Base-by-base conservation (phyloP, 129 eudicot genomes). In the Silybum marianum region DNA sequence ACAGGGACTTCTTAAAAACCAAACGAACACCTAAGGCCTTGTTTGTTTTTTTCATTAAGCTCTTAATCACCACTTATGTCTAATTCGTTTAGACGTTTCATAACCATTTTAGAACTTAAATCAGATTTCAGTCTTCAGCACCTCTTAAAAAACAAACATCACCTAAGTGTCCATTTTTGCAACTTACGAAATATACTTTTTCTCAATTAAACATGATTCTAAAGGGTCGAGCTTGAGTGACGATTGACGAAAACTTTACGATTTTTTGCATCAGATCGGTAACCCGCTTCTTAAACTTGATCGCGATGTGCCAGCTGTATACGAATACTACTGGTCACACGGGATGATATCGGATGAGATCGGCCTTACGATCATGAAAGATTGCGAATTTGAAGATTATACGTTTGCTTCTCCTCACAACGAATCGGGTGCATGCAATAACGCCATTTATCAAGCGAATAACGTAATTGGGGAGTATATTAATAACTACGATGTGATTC, bases 321-420 rank as follows among this genome's bases (percentile, higher is more conserved):
- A 89, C 77, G 99, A 95, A 72, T 95, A 77, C 82, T 95, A 91
- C 75, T 95, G 99, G 99, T 95, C 99, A 14, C 99, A 95, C 44
- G 99, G 99, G 69, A 95, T 95, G 99, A 95, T 95, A 60, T 95
- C 99, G 7, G 99, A 95, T 86, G 99, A 95, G 86, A 69, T 91
- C 6, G 97, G 98, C 48, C 98, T 92, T 32, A 65, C 93, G 3
- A 86, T 95, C 66, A 93, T 84, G 88, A 93, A 93, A 19, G 92
- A 88, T 8, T 95, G 99, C 81, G 89, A 88, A 58, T 95, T 95
- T 77, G 92, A 93, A 13, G 98, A 95, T 81, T 95, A 95, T 34
- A 93, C 98, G 6, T 93, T 87, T 79, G 80, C 79, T 25, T 83
- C 86, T 69, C 98, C 98, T 24, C 99, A 95, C 75, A 93, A 95